These are phyloP conservation scores for Aspergillus tubingensis DNA, from an alignment of 2,329 filamentous ascomycete genomes.

Conservation along the genomic window DNA sequence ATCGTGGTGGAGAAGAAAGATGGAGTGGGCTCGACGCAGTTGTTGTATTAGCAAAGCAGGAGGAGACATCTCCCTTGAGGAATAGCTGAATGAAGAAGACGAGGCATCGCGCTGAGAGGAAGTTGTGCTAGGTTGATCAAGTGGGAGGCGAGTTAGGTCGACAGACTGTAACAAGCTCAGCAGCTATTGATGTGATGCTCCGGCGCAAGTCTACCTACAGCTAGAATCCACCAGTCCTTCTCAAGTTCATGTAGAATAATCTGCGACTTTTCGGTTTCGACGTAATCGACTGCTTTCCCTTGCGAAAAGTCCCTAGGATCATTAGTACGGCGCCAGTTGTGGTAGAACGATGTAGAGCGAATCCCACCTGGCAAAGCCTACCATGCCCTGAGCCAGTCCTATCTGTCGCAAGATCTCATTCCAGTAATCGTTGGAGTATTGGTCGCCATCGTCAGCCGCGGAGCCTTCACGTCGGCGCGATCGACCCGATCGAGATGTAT, in stretches of 20 bases:
- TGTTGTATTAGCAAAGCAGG: constrained; percentile 76
- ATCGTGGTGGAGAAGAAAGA: constrained; percentile 87
- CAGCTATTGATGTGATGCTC: constrained; percentile 2
- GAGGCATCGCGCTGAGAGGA: constrained; percentile 38
- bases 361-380: constrained; percentile 74
- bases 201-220: constrained; percentile 58
- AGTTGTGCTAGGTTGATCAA: constrained; percentile 48
- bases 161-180: constrained; percentile 61
- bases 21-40: constrained; percentile 75
- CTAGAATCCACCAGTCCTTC: constrained; percentile 91
- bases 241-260: constrained; percentile 87
- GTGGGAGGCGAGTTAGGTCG: constrained; percentile 74
- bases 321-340: constrained; percentile 19
- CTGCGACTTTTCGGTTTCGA: constrained; percentile 88
- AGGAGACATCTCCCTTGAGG: constrained; percentile 85
- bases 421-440: constrained; percentile 61
- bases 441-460: constrained; percentile 26
- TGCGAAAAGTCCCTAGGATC: constrained; percentile 71
- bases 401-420: constrained; percentile 91
- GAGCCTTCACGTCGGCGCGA: constrained; percentile 25
- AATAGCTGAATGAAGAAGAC: constrained; percentile 69
- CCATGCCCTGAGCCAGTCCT: constrained; percentile 94
- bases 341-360: constrained; percentile 14
- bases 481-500: constrained; percentile 61
- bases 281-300: constrained; percentile 73